A percentile compares a stretch with the other conserved stretches of the same genome.
These are phyloP conservation scores for Suhomyces taliae DNA, from an alignment of 1,139 yeast species.

Conservation along the genomic window DNA sequence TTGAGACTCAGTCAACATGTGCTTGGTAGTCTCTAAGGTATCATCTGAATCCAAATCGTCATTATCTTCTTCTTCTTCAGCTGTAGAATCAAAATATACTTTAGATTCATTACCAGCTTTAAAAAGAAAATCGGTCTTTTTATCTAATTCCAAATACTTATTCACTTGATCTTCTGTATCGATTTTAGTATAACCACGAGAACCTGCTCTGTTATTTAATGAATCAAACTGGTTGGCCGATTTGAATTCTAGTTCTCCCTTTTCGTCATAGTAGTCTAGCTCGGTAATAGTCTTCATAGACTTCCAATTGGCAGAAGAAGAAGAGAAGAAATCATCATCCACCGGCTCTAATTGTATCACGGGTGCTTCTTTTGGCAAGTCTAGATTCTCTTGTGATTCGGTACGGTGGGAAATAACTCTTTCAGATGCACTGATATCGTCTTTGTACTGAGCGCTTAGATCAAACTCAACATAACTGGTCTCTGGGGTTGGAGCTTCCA, in stretches of 20 bases:
- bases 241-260: conserved; percentile 48
- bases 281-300: conserved; percentile 53
- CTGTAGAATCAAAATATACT: conserved; percentile 7
- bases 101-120: conserved; percentile 24
- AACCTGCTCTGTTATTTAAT: conserved; percentile 23
- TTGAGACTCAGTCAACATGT: conserved; percentile 78
- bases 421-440: conserved; percentile 10
- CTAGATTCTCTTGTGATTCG: conserved; percentile 8
- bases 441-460: conserved; percentile 18
- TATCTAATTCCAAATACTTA: conserved; percentile 70
- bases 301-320: conserved; percentile 43
- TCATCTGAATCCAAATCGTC: conserved; percentile 52
- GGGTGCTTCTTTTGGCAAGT: not conserved
- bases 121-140: conserved; percentile 81
- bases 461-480: conserved; percentile 32
- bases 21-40: conserved; percentile 77
- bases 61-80: conserved; percentile 21
- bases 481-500: conserved; percentile 5
- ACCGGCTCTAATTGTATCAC: conserved; percentile 4
- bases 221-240: conserved; percentile 22
- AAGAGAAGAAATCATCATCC: conserved; percentile 40
- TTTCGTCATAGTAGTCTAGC: conserved; percentile 51
- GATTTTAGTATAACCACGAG: conserved; percentile 80
- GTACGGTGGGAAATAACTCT: conserved; percentile 9
- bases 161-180: conserved; percentile 87